Percentiles rank a stretch among this genome's conserved stretches.
Evolutionary conservation across 352 stramenopile genomes (phyloP).

Genomic region (Pythium guiyangense): DNA sequence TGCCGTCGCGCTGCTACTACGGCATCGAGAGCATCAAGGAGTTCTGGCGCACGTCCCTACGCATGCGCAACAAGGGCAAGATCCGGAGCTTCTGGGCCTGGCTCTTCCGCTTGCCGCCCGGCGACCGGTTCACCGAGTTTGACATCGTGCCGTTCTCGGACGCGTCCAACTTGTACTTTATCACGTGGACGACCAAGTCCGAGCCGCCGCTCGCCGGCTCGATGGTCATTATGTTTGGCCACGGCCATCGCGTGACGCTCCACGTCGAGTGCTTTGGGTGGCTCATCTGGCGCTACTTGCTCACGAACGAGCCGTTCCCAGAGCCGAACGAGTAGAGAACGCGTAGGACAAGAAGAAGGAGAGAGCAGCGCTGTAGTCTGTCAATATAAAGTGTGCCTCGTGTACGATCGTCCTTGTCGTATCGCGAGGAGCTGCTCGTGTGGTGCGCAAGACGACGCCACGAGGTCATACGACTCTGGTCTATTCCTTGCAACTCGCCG

Average conservation of each 20-base stretch:
- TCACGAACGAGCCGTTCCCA: conserved; percentile 79
- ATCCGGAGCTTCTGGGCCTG: conserved; percentile 85
- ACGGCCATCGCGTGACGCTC: conserved; percentile 75
- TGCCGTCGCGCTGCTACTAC: conserved; percentile 84
- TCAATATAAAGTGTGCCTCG: background rate
- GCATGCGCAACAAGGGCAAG: conserved; percentile 87
- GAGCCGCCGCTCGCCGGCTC: conserved; percentile 59
- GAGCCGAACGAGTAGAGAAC: conserved; percentile 40
- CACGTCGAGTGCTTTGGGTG: conserved; percentile 84
- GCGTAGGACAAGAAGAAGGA: background rate
- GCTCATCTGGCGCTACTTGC: conserved; percentile 83
- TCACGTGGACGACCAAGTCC: conserved; percentile 83
- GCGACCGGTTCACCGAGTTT: conserved; percentile 74
- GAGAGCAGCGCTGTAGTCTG: background rate
- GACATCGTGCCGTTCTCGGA: conserved; percentile 70
- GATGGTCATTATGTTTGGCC: conserved; percentile 85
- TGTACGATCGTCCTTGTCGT: too few species aligned
- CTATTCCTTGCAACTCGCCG: too few species aligned
- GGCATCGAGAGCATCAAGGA: conserved; percentile 86
- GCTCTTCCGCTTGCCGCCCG: conserved; percentile 70
- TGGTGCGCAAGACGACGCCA: too few species aligned
- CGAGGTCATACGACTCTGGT: too few species aligned
- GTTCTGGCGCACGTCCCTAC: conserved; percentile 78
- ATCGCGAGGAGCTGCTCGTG: too few species aligned
- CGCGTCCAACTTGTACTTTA: conserved; percentile 75